Evolutionary conservation across 2,329 filamentous ascomycete genomes (phyloP), one percentile per base, ranked within the genome.

Genomic region (Ophiobolus disseminans): DNA sequence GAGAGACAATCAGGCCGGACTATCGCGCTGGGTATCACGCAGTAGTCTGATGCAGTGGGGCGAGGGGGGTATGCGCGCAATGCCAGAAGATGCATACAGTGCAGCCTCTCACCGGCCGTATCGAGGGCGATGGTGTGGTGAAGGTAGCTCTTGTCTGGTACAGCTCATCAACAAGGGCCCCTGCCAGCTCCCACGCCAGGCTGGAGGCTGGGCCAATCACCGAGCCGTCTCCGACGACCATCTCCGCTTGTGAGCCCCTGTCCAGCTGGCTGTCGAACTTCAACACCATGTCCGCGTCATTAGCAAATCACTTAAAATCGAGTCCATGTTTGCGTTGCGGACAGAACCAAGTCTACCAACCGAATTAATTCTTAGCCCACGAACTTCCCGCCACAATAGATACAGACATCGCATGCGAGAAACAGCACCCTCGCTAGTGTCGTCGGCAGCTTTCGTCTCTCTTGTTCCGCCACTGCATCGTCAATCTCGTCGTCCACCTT

Each of bases 311-410:
- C n/a, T n/a, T n/a, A n/a, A n/a, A n/a, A n/a, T n/a, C n/a, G n/a
- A n/a, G n/a, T n/a, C n/a, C n/a, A n/a, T n/a, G n/a, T n/a, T n/a
- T n/a, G n/a, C n/a, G n/a, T n/a, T n/a, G n/a, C n/a, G n/a, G n/a
- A n/a, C n/a, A n/a, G n/a, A n/a, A 28, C 13, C 13, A 28, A 28
- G 13, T 7, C 13, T 7, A 28, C 13, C 32, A 36, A 11, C 8
- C 14, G 20, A 20, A 10, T 17, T 6, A 10, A 23, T 11, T 26
- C 13, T 62, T 26, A 69, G 21, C 63, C 68, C 3, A 64, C 48
- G 37, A 65, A 74, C 26, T 72, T 73, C 2, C 70, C 69, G 1
- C 71, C 70, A 43, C 71, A 74, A 47, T 72, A 73, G 14, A 72
- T 60, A 41, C 71, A 74, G 25, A 60, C 65, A 60, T 74, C 69